These are phyloP conservation scores for Mycosphaerella arachidis DNA, from an alignment of 2,329 filamentous ascomycete species.

Conservation along the genomic window DNA sequence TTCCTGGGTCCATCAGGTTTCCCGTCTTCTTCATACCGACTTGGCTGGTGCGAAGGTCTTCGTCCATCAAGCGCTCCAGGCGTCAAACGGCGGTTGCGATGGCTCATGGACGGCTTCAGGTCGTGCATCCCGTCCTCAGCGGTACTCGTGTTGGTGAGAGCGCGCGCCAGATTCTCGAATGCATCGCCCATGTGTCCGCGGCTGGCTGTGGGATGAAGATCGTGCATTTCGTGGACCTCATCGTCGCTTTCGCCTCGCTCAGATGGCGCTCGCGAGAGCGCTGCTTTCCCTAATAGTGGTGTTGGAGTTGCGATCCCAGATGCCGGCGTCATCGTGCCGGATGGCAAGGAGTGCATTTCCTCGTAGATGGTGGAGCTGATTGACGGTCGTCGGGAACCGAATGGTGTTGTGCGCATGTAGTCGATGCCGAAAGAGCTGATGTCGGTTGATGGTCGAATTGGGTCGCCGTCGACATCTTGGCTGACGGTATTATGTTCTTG, in stretches of 20 bases:
- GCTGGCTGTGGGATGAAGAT: not conserved
- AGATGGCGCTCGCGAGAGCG: constrained; percentile 9
- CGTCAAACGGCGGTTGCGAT: constrained; percentile 12
- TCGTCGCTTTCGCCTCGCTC: constrained; percentile 11
- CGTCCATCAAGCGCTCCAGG: constrained; percentile 7
- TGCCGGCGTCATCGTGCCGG: not conserved
- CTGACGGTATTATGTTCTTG: not conserved
- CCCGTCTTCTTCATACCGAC: constrained; percentile 10
- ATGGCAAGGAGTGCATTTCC: not conserved
- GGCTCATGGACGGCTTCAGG: constrained; percentile 8
- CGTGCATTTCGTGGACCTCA: constrained; percentile 10
- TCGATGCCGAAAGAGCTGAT: constrained; percentile 13
- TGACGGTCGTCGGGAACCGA: constrained; percentile 9
- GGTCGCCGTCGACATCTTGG: not conserved
- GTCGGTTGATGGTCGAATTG: constrained; percentile 5
- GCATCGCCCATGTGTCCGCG: constrained; percentile 19
- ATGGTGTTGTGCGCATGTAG: constrained; percentile 9
- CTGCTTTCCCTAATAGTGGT: constrained; percentile 11
- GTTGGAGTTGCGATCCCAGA: constrained; percentile 15
- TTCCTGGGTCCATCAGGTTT: constrained; percentile 6
- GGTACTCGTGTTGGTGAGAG: constrained; percentile 12
- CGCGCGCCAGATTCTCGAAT: constrained; percentile 16
- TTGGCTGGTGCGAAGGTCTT: constrained; percentile 10
- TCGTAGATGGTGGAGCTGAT: constrained; percentile 10
- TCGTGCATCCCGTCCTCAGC: constrained; percentile 7